phyloP scores from a whole-genome alignment of 352 stramenopile species.

The Pythium scleroteichum region DNA sequence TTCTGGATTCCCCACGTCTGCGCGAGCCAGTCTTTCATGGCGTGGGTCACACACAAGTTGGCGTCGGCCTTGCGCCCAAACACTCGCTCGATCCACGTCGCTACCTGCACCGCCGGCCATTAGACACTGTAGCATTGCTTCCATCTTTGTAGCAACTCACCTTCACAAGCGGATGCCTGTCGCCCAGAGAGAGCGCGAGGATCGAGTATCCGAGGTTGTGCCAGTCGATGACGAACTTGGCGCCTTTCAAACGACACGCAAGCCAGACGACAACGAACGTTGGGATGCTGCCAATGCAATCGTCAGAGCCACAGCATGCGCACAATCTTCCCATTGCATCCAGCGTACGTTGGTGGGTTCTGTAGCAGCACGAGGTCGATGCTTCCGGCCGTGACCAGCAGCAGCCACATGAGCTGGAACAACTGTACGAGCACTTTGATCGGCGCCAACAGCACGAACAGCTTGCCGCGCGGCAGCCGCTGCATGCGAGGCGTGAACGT shows the following conservation, averaged over 20 bases:
- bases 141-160: too few species aligned
- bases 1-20: constrained; percentile 87
- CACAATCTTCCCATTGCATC: not conserved
- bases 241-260: constrained; percentile 65
- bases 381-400: constrained; percentile 69
- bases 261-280: constrained; percentile 92
- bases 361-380: constrained; percentile 96
- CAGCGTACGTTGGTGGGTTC: constrained; percentile 93
- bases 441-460: constrained; percentile 80
- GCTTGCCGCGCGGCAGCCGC: constrained; percentile 44
- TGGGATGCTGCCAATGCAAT: constrained; percentile 66
- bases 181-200: constrained; percentile 79
- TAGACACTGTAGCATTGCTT: too few species aligned
- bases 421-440: constrained; percentile 87
- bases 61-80: constrained; percentile 92
- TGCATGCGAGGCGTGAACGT: constrained; percentile 73
- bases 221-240: constrained; percentile 98
- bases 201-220: constrained; percentile 99
- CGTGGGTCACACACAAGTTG: constrained; percentile 97
- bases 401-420: constrained; percentile 79
- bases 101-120: too few species aligned
- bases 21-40: constrained; percentile 94
- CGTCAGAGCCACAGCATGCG: constrained; percentile 30
- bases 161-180: constrained; percentile 69
- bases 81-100: constrained; percentile 79